Evolutionary conservation across 2,329 filamentous ascomycete genomes (phyloP), one percentile per base, ranked within the genome.

Genomic region (Fusarium sp.): DNA sequence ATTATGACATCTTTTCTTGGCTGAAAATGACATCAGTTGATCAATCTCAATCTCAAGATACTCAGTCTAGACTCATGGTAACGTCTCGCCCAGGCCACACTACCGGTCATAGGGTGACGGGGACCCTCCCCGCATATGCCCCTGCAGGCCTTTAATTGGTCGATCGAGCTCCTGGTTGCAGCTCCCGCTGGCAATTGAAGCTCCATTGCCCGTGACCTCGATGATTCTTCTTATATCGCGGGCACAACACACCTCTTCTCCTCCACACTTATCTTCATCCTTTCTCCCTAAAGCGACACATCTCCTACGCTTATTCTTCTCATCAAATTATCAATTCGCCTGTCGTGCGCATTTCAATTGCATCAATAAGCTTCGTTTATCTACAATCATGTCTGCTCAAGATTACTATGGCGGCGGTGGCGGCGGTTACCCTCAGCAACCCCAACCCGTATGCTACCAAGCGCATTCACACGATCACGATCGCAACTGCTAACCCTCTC

Each of bases 351-450:
- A 38, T 43, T 21, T 55, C 43, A 47, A 65, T 65, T 28, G 38
- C 38, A 41, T 28, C 23, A 47, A 23, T 18, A 56, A 63, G 29
- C 41, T 47, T 26, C 23, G 29, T 48, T 24, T 23, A 24, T 47
- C 11, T n/a, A 46, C 8, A 41, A 72, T 38, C 61, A 82, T 82
- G 81, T 79, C 81, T 49, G 80, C 75, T 72, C 76, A 82, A 64
- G 80, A 82, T 33, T 82, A 82, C 76, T 82, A 82, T 74, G 74
- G 76, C 50, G 76, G 73, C 24, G 71, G 65, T 8, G 66, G 66
- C 8, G 75, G 75, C 38, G 77, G 77, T 64, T 81, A 81, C 54
- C 80, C 80, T 41, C 79, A 81, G 57, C 77, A 81, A 21, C 81
- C 81, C 20, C 81, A 80, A 61, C 67, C 77, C 35, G 81, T 83